Conservation (phyloP, 192 early-diverging fungal species). For the Entrophospora sp. region DNA sequence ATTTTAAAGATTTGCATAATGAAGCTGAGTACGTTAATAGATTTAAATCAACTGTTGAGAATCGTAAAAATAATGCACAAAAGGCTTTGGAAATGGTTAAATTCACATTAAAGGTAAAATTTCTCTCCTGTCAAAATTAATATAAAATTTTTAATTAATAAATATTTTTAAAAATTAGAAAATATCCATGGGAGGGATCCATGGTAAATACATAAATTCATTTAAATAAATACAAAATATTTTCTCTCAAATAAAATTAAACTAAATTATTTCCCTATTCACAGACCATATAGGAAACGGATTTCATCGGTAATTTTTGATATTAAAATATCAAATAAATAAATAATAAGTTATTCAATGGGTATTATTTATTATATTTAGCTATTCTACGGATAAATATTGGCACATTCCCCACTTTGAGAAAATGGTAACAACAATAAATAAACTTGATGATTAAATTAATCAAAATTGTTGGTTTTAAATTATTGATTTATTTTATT, state of each 20-base stretch:
- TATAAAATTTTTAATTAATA: too few relatives aligned
- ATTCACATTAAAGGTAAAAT: constrained; percentile 35
- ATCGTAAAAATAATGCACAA: constrained; percentile 9
- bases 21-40: constrained; percentile 15
- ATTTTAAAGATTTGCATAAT: constrained; percentile 15
- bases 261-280: too few relatives aligned
- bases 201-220: constrained; percentile 25
- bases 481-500: neutral
- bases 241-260: too few relatives aligned
- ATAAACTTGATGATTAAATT: neutral
- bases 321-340: neutral
- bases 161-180: constrained; percentile 13
- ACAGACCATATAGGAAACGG: constrained; percentile 44
- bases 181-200: constrained; percentile 36
- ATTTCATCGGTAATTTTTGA: constrained; percentile 33
- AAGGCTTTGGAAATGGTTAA: constrained; percentile 31
- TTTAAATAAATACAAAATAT: neutral
- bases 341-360: neutral
- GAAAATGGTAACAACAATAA: constrained; percentile 42
- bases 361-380: neutral
- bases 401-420: constrained; percentile 64
- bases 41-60: constrained; percentile 1
- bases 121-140: too few relatives aligned
- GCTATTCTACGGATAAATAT: constrained; percentile 21
- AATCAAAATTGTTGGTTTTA: neutral